Base-by-base conservation (phyloP, 2,329 filamentous ascomycete species). In the Sporothrix curviconia region DNA sequence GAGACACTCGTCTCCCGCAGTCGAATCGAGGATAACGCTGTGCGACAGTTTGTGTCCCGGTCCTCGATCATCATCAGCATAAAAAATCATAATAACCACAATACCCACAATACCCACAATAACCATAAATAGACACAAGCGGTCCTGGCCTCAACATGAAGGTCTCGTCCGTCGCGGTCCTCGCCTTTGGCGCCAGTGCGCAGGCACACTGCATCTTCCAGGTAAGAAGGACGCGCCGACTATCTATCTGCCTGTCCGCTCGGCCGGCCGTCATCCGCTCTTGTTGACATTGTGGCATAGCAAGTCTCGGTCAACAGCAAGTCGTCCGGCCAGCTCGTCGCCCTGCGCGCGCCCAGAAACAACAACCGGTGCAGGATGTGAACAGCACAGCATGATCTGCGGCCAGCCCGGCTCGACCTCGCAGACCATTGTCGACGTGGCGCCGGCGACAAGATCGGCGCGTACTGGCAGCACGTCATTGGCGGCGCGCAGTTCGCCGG, bases 301-400 rank as follows among this genome's bases (percentile, higher is more conserved):
- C 71, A 72, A 69, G 62, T 80, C 36, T 78, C 75, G 55, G 72
- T 79, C 63, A 76, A 79, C 61, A 74, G 71, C 43, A 68, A 72
- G 42, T 73, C 76, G 61, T 69, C 72, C 53, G 73, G 73, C 60
- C 70, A 70, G 25, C 70, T 75, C 14, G 71, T 70, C 42, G 78
- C 74, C 60, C 71, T 78, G 55, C 76, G 79, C 14, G 68, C 76
- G 2, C 78, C 78, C 5, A 69, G 67, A 42, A 77, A 72, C 69
- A 84, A 82, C 68, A 79, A 74, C 63, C 79, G 2, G 74, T 82
- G 19, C 73, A 74, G 50, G 73, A 78, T 63, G 77, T 80, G 40
- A 74, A 64, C 47, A 75, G 74, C 43, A 69, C 55, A 75, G 76
- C 66, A 75, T 82, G 54, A 72, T 74, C 62, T 82, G 79, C 66